phyloP scores from a whole-genome alignment of 148 eudicot species.

The Heliamphora exappendiculata region DNA sequence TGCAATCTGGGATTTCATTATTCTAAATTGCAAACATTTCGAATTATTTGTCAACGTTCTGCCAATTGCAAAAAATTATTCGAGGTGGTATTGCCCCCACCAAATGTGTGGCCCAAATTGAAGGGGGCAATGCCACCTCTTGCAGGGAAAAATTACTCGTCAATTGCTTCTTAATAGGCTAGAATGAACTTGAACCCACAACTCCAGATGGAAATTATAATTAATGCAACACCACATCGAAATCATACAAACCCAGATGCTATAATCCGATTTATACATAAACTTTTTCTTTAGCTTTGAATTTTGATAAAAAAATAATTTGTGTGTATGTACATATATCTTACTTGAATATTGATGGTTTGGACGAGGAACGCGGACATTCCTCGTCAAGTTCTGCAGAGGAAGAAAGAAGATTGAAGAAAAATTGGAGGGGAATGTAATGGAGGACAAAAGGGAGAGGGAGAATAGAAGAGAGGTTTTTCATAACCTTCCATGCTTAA shows the following conservation, averaged over 20 bases:
- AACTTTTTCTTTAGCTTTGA: too few relatives aligned
- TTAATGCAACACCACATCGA: background rate
- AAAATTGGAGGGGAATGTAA: constrained; percentile 8
- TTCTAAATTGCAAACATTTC: too few relatives aligned
- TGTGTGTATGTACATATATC: background rate
- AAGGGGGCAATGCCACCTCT: too few relatives aligned
- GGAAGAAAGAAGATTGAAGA: background rate
- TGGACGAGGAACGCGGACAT: background rate
- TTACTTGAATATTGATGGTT: background rate
- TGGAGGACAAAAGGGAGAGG: background rate
- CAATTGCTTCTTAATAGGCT: background rate
- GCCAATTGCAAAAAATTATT: too few relatives aligned
- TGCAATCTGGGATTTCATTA: too few relatives aligned
- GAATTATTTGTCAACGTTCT: too few relatives aligned
- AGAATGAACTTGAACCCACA: background rate
- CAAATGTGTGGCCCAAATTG: too few relatives aligned
- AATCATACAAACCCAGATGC: too few relatives aligned
- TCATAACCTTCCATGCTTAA: background rate
- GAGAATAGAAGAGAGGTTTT: background rate
- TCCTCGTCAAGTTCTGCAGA: background rate
- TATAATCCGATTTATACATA: too few relatives aligned
- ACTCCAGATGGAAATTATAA: background rate
- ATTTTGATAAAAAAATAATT: background rate
- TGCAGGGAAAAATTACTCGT: too few relatives aligned
- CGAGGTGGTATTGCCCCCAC: too few relatives aligned